Evolutionary conservation across 495 filamentous ascomycete genomes (phyloP), one percentile per base, ranked within the genome.

Genomic region (Sordaria brevicollis): DNA sequence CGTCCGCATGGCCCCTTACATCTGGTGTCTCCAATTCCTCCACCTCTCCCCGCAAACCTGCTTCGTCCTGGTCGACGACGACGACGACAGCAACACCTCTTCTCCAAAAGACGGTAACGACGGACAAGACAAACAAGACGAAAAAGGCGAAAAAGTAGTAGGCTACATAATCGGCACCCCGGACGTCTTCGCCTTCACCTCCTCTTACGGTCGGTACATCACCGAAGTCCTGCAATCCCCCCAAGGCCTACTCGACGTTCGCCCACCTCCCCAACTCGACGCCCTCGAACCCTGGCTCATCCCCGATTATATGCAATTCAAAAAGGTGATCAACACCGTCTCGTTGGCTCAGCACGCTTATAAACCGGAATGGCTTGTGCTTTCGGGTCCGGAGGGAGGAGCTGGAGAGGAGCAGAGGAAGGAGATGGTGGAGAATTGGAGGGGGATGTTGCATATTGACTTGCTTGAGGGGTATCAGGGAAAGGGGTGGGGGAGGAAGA

Each of bases 21-120:
- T 82, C 74, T 83, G 81, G 81, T 81, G 79, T 15, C 79, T 82
- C 49, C 81, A 74, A 7, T 83, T 80, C 75, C 82, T 79, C 33
- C 73, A 76, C 67, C 78, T 83, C 68, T 77, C 68, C 43, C 81
- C 81, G 1, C 21, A 49, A 1, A 72, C 72, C 69, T 79, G 78
- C 75, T 77, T 81, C 71, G 76, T 83, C 7, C 76, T 83, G 5
- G 80, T 81, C 75, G 79, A 81, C 70, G 81, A 80, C 37, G 36
- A 69, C 5, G 80, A 80, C 35, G 36, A n/a, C 19, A 21, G 21
- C 19, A 9, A 25, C n/a, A 19, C 8, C 19, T 49, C 41, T 21
- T 5, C n/a, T 54, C 43, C 10, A 13, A 54, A n/a, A n/a, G n/a
- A n/a, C n/a, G n/a, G n/a, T n/a, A n/a, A n/a, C n/a, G n/a, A n/a